These are phyloP conservation scores for Trichoderma reesei DNA, from an alignment of 495 filamentous ascomycete genomes.

Conservation along the genomic window DNA sequence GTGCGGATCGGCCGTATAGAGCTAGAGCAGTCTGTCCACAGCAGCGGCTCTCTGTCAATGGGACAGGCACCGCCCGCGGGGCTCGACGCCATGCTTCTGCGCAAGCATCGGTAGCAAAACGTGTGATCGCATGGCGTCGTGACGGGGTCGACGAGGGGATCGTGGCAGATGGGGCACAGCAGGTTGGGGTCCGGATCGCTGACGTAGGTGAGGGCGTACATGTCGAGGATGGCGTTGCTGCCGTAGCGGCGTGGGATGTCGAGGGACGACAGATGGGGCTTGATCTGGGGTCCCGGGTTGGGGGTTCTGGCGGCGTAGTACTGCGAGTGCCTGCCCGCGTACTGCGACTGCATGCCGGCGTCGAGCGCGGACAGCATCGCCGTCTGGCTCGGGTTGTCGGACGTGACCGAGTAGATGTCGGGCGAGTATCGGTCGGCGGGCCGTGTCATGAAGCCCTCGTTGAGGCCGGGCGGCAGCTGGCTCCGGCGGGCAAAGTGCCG, in stretches of 20 bases:
- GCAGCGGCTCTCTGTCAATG: conserved; percentile 38
- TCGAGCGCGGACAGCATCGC: background rate
- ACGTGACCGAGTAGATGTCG: background rate
- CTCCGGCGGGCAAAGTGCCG: background rate
- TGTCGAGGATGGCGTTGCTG: conserved; percentile 32
- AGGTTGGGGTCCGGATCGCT: conserved; percentile 57
- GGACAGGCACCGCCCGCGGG: conserved; percentile 27
- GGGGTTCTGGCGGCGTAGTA: background rate
- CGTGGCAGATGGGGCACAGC: conserved; percentile 69
- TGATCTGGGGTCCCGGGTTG: background rate
- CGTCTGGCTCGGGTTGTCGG: background rate
- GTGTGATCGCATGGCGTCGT: conserved; percentile 50
- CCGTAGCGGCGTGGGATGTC: conserved; percentile 6
- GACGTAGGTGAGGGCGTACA: conserved; percentile 57
- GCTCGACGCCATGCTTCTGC: conserved; percentile 31
- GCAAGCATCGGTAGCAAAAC: conserved; percentile 63
- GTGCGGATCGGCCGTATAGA: conserved; percentile 32
- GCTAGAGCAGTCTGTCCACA: conserved; percentile 21
- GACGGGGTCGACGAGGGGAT: conserved; percentile 58
- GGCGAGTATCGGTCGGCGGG: background rate
- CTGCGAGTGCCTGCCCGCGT: background rate
- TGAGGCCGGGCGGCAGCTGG: background rate
- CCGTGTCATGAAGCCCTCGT: background rate
- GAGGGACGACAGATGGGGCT: conserved; percentile 5
- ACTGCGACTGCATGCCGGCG: background rate